Evolutionary conservation across 176 grass and related monocot genomes (phyloP).

Genomic region (Thalia dealbata): DNA sequence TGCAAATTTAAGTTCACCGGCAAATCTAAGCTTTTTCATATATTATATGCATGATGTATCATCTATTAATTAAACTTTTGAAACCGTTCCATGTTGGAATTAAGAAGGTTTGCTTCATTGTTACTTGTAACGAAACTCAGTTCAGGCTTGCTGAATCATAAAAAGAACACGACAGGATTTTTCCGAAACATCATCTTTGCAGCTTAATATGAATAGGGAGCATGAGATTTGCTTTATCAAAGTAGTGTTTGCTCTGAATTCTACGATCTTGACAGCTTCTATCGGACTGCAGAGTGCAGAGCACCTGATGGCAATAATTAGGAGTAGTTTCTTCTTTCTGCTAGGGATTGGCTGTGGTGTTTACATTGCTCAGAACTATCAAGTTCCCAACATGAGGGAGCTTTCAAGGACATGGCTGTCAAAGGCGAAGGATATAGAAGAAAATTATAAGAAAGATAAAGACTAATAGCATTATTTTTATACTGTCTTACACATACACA

Average conservation of each 20-base stretch:
- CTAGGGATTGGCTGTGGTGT: neutral
- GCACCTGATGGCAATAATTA: neutral
- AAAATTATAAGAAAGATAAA: neutral
- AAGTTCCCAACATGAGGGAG: neutral
- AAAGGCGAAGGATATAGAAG: neutral
- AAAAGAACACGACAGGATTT: too few relatives aligned
- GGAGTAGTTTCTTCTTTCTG: neutral
- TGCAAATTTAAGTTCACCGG: too few relatives aligned
- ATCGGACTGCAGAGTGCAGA: neutral
- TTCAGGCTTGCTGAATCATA: too few relatives aligned
- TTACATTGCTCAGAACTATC: neutral
- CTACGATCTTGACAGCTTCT: too few relatives aligned
- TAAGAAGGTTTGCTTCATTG: too few relatives aligned
- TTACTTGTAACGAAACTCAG: too few relatives aligned
- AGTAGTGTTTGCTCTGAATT: neutral
- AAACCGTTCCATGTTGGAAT: too few relatives aligned
- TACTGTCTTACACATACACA: neutral
- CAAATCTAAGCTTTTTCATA: too few relatives aligned
- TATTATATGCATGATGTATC: too few relatives aligned
- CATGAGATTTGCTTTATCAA: neutral
- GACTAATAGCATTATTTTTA: neutral
- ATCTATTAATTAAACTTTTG: too few relatives aligned
- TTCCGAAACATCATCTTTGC: too few relatives aligned
- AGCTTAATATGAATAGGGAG: too few relatives aligned
- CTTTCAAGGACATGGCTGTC: neutral